These are phyloP conservation scores for Lagenidium giganteum DNA, from an alignment of 352 stramenopile species.

Conservation along the genomic window DNA sequence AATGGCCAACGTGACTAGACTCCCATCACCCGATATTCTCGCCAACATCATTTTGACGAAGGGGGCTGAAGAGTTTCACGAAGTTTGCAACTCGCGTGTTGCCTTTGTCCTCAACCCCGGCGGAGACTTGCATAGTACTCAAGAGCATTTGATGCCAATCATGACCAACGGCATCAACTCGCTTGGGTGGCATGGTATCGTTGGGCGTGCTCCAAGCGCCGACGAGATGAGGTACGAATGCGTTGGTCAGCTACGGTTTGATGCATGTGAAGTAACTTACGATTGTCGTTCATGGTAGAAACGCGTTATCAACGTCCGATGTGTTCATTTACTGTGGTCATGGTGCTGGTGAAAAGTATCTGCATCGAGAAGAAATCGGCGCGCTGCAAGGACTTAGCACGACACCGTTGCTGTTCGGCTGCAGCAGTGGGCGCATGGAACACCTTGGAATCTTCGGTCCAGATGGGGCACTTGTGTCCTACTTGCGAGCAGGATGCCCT, in stretches of 20 bases:
- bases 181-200: slow-evolving; percentile 48
- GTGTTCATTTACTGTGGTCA: slow-evolving; percentile 98
- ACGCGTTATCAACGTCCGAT: slow-evolving; percentile 56
- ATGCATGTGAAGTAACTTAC: neutral
- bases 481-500: slow-evolving; percentile 88
- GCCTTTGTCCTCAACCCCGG: slow-evolving; percentile 71
- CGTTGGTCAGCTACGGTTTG: neutral
- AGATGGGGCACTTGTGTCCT: slow-evolving; percentile 92
- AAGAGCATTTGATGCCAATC: slow-evolving; percentile 51
- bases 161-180: slow-evolving; percentile 22
- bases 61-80: slow-evolving; percentile 25
- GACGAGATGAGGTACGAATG: slow-evolving; percentile 40
- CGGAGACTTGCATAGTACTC: slow-evolving; percentile 62
- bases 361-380: slow-evolving; percentile 79
- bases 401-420: slow-evolving; percentile 99
- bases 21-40: slow-evolving; percentile 75
- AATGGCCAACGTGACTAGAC: slow-evolving; percentile 43
- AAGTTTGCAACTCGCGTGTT: slow-evolving; percentile 26
- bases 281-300: slow-evolving; percentile 18
- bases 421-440: slow-evolving; percentile 92
- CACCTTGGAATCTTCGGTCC: slow-evolving; percentile 89
- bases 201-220: slow-evolving; percentile 40
- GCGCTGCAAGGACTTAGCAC: slow-evolving; percentile 54
- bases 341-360: slow-evolving; percentile 92
- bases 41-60: too few relatives aligned